phyloP scores from a whole-genome alignment of 2,329 filamentous ascomycete genomes.

The Fusarium praegraminearum region DNA sequence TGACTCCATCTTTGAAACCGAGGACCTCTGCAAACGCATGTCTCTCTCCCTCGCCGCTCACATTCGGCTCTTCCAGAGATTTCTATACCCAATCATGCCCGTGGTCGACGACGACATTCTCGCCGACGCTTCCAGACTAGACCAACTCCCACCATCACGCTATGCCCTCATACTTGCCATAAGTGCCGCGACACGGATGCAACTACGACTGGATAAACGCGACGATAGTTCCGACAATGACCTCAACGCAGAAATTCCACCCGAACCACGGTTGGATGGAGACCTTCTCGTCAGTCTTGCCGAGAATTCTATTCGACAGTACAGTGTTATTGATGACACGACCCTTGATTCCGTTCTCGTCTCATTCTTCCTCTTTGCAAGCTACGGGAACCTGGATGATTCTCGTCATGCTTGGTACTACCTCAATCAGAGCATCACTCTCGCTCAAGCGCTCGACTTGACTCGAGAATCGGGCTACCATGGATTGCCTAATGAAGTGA shows the following conservation, averaged over 20 bases:
- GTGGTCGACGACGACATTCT: conserved; percentile 48
- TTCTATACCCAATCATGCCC: conserved; percentile 52
- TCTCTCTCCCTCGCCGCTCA: conserved; percentile 45
- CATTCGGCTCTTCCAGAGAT: conserved; percentile 48
- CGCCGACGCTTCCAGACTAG: conserved; percentile 43
- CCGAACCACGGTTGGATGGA: conserved; percentile 42
- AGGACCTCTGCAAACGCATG: conserved; percentile 36
- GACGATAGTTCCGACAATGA: conserved; percentile 19
- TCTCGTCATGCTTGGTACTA: conserved; percentile 50
- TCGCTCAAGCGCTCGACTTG: conserved; percentile 47
- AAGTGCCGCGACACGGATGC: conserved; percentile 50
- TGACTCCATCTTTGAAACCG: conserved; percentile 1
- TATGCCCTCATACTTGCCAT: conserved; percentile 49
- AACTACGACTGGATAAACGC: conserved; percentile 45
- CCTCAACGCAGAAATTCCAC: conserved; percentile 34
- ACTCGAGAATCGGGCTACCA: conserved; percentile 47
- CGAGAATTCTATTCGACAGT: conserved; percentile 46
- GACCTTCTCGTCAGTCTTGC: conserved; percentile 46
- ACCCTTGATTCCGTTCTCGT: conserved; percentile 48
- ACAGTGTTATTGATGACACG: conserved; percentile 47
- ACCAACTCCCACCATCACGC: conserved; percentile 44
- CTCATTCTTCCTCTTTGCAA: conserved; percentile 50
- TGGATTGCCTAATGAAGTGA: conserved; percentile 38
- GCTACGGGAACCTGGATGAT: conserved; percentile 50
- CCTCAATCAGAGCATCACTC: conserved; percentile 50